Evolutionary conservation across 768 basidiomycete species (phyloP).

Genomic region (Pleurotus tuoliensis): DNA sequence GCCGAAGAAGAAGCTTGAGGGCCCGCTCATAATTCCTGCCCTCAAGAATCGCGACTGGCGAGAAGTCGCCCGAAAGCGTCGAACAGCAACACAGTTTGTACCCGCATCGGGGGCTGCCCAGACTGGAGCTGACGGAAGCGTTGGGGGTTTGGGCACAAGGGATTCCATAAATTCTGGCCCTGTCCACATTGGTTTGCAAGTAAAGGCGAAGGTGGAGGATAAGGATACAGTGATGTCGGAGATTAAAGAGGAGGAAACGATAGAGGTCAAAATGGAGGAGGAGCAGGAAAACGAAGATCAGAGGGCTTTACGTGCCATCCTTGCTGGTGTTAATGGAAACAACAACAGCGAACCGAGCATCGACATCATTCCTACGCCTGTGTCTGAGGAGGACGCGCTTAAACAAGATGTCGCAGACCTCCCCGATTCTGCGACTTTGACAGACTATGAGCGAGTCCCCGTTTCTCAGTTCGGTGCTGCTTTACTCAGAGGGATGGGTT

Average conservation of each 20-base stretch:
- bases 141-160: constrained; percentile 70
- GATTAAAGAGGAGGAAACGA: constrained; percentile 17
- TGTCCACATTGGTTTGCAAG: constrained; percentile 63
- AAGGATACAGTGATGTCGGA: constrained; percentile 23
- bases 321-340: constrained; percentile 49
- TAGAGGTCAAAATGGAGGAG: constrained; percentile 26
- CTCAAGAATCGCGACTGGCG: constrained; percentile 91
- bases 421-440: constrained; percentile 69
- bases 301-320: constrained; percentile 72
- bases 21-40: constrained; percentile 81
- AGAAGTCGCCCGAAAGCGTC: constrained; percentile 67
- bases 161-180: constrained; percentile 79
- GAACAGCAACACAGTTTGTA: background rate
- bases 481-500: constrained; percentile 93
- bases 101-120: constrained; percentile 20
- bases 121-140: constrained; percentile 66
- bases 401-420: constrained; percentile 79
- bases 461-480: constrained; percentile 93
- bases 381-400: constrained; percentile 81
- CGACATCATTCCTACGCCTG: constrained; percentile 61
- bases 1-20: constrained; percentile 42
- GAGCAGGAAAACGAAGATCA: constrained; percentile 72
- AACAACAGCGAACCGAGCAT: constrained; percentile 39
- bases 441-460: constrained; percentile 89
- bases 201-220: constrained; percentile 34